Evolutionary conservation across 352 stramenopile species (phyloP), one percentile per base, ranked within the genome.

Genomic region (Phytophthora fragariaefolia): DNA sequence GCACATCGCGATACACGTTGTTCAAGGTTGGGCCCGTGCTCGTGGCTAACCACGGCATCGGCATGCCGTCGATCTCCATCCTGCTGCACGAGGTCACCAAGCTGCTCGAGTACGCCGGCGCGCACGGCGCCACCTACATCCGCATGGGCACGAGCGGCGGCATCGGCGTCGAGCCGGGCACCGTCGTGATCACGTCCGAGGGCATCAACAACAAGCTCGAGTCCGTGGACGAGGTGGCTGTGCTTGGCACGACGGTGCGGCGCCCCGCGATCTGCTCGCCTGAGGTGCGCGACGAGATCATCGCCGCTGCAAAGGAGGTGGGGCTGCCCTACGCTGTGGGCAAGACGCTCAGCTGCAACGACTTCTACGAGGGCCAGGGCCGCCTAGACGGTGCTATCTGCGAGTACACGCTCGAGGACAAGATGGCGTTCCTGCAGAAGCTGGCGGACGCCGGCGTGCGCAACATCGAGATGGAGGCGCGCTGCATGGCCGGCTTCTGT

Each of bases 391-490:
- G 87, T 30, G 85, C 87, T 40, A 89, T 93, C 60, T 92, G 83
- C 66, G 84, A 93, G 63, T 92, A 87, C 73, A 87, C 83, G 12
- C 54, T 77, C 18, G 85, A 95, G 28, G 83, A 95, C 69, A 93
- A 93, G 69, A 80, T 93, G 59, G 63, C 60, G 15, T 95, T 92
- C 63, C 63, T 95, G 48, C 63, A 89, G 36, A 75, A 69, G 30
- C 76, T 80, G 24, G 72, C 82, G 4, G 77, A 70, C 15, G 69
- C 66, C 10, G 85, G 87, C 32, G 84, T 93, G 32, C 80, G 82
- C 57, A 95, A 95, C 79, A 95, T 95, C 30, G 87, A 95, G 70
- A 95, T 95, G 87, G 87, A 95, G 65, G 86, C 79, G 24, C 76
- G 79, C 12, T 63, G 77, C 58, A 91, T 95, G 42, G 83, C 87